Percentiles rank a stretch among this genome's conserved stretches.
Conservation (phyloP, 306 rosid genomes). For the Citrullus amarus region DNA sequence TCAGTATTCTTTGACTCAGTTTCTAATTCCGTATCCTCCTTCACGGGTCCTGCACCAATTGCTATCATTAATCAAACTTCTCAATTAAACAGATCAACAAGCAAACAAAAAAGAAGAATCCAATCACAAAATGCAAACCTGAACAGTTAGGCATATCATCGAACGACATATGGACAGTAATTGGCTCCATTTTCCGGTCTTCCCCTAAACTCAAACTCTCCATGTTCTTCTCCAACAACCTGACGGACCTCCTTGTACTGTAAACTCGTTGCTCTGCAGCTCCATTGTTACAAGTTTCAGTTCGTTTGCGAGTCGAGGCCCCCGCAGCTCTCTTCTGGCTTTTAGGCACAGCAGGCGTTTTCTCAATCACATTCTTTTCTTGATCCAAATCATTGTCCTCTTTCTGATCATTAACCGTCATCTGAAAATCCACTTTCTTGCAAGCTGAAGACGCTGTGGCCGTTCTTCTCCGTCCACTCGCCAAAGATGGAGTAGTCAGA, state of each 20-base stretch:
- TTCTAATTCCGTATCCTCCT: conserved; percentile 6
- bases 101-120: background rate
- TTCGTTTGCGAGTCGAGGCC: conserved; percentile 19
- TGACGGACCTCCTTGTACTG: conserved; percentile 63
- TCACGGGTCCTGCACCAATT: background rate
- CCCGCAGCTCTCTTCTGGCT: conserved; percentile 23
- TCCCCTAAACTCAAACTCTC: conserved; percentile 33
- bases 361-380: conserved; percentile 16
- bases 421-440: conserved; percentile 23
- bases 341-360: conserved; percentile 40
- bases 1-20: conserved; percentile 13
- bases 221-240: conserved; percentile 48
- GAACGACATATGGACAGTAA: conserved; percentile 23
- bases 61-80: background rate
- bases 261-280: conserved; percentile 23
- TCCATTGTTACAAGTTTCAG: conserved; percentile 11
- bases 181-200: conserved; percentile 13
- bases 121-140: background rate
- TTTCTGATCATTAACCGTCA: conserved; percentile 5
- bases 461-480: conserved; percentile 17
- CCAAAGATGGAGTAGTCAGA: conserved; percentile 46
- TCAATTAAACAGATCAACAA: background rate
- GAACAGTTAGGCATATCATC: conserved; percentile 20
- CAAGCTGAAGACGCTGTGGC: conserved; percentile 20
- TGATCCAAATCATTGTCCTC: conserved; percentile 7